These are phyloP conservation scores for Penicillium sp. DNA, from an alignment of 2,329 filamentous ascomycete species.

Conservation along the genomic window DNA sequence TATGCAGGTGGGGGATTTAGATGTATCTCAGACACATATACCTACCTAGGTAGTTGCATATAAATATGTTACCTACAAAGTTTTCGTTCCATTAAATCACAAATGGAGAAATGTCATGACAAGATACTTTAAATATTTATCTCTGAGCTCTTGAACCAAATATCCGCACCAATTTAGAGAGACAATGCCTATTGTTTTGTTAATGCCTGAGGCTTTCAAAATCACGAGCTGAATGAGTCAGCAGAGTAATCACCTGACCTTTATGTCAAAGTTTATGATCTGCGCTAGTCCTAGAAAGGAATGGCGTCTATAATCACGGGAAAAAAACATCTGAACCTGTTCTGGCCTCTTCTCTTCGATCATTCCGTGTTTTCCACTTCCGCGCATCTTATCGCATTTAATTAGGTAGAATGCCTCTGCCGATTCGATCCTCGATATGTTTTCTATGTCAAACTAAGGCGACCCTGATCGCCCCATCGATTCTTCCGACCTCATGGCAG, in stretches of 20 bases:
- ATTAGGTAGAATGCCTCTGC: slow-evolving; percentile 31
- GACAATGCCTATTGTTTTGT: too few species aligned
- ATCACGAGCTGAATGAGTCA: neutral
- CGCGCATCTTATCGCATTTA: slow-evolving; percentile 14
- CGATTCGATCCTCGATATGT: slow-evolving; percentile 31
- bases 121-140: too few species aligned
- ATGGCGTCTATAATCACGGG: slow-evolving; percentile 2
- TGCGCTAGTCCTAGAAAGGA: slow-evolving; percentile 4
- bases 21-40: neutral
- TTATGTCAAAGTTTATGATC: neutral
- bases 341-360: slow-evolving; percentile 7
- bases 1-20: neutral
- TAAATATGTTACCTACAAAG: neutral
- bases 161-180: neutral
- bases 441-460: slow-evolving; percentile 33
- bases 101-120: neutral
- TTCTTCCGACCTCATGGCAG: slow-evolving; percentile 28
- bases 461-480: slow-evolving; percentile 12
- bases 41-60: neutral
- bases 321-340: slow-evolving; percentile 11
- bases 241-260: neutral
- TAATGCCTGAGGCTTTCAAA: neutral
- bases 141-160: neutral
- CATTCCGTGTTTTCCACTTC: neutral
- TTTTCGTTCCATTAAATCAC: neutral